Evolutionary conservation across 2,329 filamentous ascomycete species (phyloP).

Genomic region (Penicillium sp.): DNA sequence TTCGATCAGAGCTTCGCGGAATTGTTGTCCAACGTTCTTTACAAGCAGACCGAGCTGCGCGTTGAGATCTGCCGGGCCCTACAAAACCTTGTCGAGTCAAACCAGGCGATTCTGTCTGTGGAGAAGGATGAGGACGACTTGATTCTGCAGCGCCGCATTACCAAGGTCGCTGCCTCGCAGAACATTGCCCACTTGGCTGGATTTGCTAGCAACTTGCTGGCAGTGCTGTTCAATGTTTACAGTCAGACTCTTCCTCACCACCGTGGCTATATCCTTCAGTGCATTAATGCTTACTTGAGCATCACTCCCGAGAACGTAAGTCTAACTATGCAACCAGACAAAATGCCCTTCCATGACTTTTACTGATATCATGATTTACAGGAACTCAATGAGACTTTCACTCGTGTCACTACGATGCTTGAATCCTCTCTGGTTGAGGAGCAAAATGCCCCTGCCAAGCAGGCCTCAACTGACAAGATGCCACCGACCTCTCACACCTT

Average conservation of each 20-base stretch:
- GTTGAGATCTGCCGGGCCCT: slow-evolving; percentile 85
- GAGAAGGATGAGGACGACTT: slow-evolving; percentile 72
- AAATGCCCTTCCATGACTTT: not conserved
- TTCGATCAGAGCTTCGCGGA: slow-evolving; percentile 92
- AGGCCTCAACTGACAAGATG: slow-evolving; percentile 71
- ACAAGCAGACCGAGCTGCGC: slow-evolving; percentile 85
- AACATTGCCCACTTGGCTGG: slow-evolving; percentile 80
- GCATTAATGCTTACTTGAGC: slow-evolving; percentile 92
- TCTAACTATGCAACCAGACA: not conserved
- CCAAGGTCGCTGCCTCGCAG: slow-evolving; percentile 72
- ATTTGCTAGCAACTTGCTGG: slow-evolving; percentile 85
- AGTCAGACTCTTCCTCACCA: slow-evolving; percentile 93
- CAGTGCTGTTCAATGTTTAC: slow-evolving; percentile 98
- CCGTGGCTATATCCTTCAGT: slow-evolving; percentile 85
- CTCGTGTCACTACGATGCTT: slow-evolving; percentile 82
- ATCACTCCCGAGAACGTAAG: slow-evolving; percentile 69
- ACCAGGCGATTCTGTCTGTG: slow-evolving; percentile 75
- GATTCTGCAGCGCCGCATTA: slow-evolving; percentile 75
- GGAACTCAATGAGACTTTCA: slow-evolving; percentile 86
- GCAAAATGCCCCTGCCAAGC: slow-evolving; percentile 66
- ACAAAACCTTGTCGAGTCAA: slow-evolving; percentile 87
- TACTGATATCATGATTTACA: slow-evolving; percentile 27
- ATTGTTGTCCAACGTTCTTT: slow-evolving; percentile 85
- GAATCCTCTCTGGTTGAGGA: slow-evolving; percentile 68
- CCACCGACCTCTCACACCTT: slow-evolving; percentile 92